phyloP scores from a whole-genome alignment of 2,329 filamentous ascomycete genomes.

The Aspergillus aculeatinus region DNA sequence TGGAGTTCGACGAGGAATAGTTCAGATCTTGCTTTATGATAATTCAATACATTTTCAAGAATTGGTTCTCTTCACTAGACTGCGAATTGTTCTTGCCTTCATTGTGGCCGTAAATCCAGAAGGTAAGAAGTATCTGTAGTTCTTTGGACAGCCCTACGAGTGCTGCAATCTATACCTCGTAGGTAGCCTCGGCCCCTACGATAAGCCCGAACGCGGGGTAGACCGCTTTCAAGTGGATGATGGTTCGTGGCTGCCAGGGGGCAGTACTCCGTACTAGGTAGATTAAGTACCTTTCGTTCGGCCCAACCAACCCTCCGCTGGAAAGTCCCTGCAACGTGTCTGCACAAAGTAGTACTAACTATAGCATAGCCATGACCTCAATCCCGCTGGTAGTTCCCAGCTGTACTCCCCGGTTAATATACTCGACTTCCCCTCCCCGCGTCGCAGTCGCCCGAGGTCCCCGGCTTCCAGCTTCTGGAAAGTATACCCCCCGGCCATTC shows the following conservation, averaged over 20 bases:
- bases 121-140: neutral
- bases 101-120: too few species aligned
- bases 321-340: too few species aligned
- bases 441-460: conserved; percentile 12
- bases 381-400: conserved; percentile 8
- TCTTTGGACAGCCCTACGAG: neutral
- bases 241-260: neutral
- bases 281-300: neutral
- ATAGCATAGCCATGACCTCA: conserved; percentile 6
- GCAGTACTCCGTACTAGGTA: too few species aligned
- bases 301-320: neutral
- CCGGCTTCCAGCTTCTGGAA: conserved; percentile 4
- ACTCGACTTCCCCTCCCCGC: neutral
- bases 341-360: too few species aligned
- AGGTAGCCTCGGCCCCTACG: neutral
- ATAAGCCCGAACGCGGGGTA: neutral
- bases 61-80: neutral
- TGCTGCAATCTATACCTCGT: neutral
- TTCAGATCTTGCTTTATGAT: conserved; percentile 15
- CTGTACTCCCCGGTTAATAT: conserved; percentile 12
- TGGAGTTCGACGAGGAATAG: conserved; percentile 34
- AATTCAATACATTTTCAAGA: conserved; percentile 8
- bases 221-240: neutral
- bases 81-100: neutral
- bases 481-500: conserved; percentile 1